These are phyloP conservation scores for Xerophyta viscosa DNA, from an alignment of 106 monocot species.

Conservation along the genomic window DNA sequence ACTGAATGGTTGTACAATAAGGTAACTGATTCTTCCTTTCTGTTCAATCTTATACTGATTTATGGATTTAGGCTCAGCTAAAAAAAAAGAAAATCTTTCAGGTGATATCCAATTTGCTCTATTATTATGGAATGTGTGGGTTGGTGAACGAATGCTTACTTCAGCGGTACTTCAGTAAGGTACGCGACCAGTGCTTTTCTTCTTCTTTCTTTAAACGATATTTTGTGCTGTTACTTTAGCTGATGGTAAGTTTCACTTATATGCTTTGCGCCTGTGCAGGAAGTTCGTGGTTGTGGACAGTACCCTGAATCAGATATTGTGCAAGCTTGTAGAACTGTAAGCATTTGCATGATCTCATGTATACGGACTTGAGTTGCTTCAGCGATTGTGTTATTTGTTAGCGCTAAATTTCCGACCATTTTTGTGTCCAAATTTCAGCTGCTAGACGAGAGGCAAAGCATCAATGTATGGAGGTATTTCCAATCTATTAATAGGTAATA, in stretches of 20 bases:
- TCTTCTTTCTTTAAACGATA: no score
- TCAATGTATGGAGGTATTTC: slow-evolving; percentile 50
- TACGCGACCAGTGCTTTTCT: background rate
- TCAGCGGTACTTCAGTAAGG: slow-evolving; percentile 71
- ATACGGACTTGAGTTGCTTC: no score
- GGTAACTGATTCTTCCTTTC: slow-evolving; percentile 15
- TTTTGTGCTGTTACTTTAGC: background rate
- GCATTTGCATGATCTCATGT: slow-evolving; percentile 4
- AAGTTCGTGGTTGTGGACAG: slow-evolving; percentile 42
- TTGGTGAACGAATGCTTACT: slow-evolving; percentile 57
- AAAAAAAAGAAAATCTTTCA: slow-evolving; percentile 1
- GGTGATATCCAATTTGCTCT: slow-evolving; percentile 54
- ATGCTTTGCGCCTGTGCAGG: slow-evolving; percentile 21
- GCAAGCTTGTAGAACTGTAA: slow-evolving; percentile 61
- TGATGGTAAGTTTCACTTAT: background rate
- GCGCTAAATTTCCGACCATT: background rate
- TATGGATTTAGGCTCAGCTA: background rate
- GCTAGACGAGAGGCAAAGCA: slow-evolving; percentile 46
- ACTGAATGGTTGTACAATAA: slow-evolving; percentile 75
- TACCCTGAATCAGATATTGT: slow-evolving; percentile 54
- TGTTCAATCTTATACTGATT: background rate
- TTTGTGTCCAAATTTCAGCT: slow-evolving; percentile 25
- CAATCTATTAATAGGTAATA: slow-evolving; percentile 45
- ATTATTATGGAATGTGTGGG: slow-evolving; percentile 67
- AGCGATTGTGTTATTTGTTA: background rate